Conservation (phyloP, 1,284 basidiomycete species). For the Irpex sp. region DNA sequence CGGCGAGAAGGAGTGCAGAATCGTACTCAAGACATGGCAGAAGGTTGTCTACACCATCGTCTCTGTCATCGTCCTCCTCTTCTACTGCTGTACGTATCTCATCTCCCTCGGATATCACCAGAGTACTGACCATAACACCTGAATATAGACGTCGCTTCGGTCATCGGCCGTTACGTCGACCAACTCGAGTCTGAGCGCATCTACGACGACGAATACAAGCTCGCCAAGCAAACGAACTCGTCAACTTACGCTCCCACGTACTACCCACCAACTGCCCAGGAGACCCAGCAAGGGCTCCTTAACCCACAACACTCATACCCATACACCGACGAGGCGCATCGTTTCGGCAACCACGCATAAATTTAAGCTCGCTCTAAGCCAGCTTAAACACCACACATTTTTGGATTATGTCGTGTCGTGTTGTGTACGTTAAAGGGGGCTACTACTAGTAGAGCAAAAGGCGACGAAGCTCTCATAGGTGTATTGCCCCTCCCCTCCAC, state of each 20-base stretch:
- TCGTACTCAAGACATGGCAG: conserved; percentile 18
- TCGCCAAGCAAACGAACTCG: conserved; percentile 19
- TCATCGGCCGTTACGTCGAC: conserved; percentile 27
- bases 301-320: conserved; percentile 23
- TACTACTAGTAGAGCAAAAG: not conserved
- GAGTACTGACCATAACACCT: not conserved
- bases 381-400: no score
- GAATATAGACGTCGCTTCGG: conserved; percentile 25
- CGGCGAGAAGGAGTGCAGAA: conserved; percentile 18
- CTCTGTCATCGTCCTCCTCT: conserved; percentile 37
- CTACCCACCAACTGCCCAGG: conserved; percentile 22
- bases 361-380: not conserved
- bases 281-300: conserved; percentile 27
- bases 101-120: not conserved
- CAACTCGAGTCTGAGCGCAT: conserved; percentile 29
- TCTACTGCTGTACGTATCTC: conserved; percentile 45
- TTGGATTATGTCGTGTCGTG: no score
- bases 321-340: conserved; percentile 24
- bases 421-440: not conserved
- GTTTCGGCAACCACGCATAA: conserved; percentile 20
- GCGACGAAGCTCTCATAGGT: not conserved
- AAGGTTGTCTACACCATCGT: conserved; percentile 25
- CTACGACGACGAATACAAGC: conserved; percentile 24
- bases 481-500: no score
- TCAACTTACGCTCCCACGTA: conserved; percentile 20